phyloP scores from a whole-genome alignment of 2,329 filamentous ascomycete genomes.

The Mollisiaceae sp. region DNA sequence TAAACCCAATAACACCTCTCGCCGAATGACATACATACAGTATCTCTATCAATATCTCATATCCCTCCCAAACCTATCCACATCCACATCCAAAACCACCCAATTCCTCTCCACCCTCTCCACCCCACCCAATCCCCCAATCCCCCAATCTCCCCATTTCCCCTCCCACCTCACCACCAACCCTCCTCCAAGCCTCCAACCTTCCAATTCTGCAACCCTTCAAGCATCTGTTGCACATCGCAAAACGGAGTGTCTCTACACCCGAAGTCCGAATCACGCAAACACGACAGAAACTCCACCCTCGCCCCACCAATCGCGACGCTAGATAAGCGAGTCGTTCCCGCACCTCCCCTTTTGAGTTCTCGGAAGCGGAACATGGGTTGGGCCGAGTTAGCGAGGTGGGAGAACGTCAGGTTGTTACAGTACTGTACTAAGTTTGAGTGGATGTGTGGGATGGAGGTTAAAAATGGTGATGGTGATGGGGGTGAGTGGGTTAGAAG shows the following conservation, averaged over 20 bases:
- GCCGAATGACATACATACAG: no score
- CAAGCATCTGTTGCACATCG: slow-evolving; percentile 3
- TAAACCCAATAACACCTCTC: no score
- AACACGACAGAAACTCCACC: neutral
- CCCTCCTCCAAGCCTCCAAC: neutral
- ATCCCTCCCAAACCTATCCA: no score
- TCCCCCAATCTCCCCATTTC: neutral
- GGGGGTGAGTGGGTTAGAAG: no score
- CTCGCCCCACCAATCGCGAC: neutral
- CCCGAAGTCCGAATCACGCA: neutral
- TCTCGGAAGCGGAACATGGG: neutral
- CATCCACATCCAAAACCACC: no score
- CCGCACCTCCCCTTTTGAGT: neutral
- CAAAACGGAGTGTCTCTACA: slow-evolving; percentile 8
- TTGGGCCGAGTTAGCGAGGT: neutral
- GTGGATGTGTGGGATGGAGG: no score
- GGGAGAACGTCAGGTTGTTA: neutral
- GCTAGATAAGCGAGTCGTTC: neutral
- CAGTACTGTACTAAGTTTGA: no score
- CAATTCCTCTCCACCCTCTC: no score
- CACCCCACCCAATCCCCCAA: neutral
- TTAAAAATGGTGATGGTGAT: no score
- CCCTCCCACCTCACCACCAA: neutral
- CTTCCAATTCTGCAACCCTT: no score
- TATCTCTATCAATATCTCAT: no score